Percentiles rank a stretch among this genome's conserved stretches.
Evolutionary conservation across 768 basidiomycete genomes (phyloP).

Genomic region (Phanerochaete sordida): DNA sequence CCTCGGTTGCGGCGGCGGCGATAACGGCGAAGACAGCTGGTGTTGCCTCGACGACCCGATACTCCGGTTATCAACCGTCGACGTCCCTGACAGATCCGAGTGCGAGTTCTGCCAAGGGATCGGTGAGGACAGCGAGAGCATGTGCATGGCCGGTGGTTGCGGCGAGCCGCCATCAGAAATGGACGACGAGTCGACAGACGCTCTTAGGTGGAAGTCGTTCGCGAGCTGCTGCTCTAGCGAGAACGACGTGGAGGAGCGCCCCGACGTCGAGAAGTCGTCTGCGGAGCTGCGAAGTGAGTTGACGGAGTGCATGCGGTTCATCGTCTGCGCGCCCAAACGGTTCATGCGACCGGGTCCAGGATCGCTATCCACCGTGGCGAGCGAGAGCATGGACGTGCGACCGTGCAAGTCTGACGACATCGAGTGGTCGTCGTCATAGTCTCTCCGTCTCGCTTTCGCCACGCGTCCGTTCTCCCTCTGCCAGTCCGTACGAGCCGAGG

Average conservation of each 20-base stretch:
- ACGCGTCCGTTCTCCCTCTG: conserved; percentile 54
- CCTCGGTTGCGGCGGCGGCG: conserved; percentile 24
- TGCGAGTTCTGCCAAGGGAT: conserved; percentile 29
- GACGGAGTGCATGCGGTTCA: conserved; percentile 62
- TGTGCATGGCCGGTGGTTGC: conserved; percentile 56
- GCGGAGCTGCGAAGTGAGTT: conserved; percentile 73
- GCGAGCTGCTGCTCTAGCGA: conserved; percentile 73
- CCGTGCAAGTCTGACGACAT: conserved; percentile 85
- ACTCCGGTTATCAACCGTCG: conserved; percentile 18
- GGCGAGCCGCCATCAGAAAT: conserved; percentile 69
- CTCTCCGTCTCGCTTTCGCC: conserved; percentile 75
- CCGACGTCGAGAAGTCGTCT: conserved; percentile 59
- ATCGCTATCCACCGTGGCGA: conserved; percentile 82
- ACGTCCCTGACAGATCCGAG: conserved; percentile 17
- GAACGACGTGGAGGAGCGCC: conserved; percentile 74
- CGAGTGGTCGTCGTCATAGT: conserved; percentile 88
- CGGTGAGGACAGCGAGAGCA: conserved; percentile 67
- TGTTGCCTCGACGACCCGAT: conserved; percentile 16
- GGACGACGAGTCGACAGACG: conserved; percentile 59
- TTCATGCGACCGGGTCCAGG: conserved; percentile 60
- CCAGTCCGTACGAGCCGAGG: conserved; percentile 38
- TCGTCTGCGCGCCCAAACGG: conserved; percentile 59
- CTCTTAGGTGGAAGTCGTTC: conserved; percentile 70
- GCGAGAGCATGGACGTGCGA: conserved; percentile 75
- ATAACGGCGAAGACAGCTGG: conserved; percentile 18